A percentile compares a stretch with the other conserved stretches of the same genome.
These are phyloP conservation scores for Leishmania arabica DNA, from an alignment of 208 protist species.

Conservation along the genomic window DNA sequence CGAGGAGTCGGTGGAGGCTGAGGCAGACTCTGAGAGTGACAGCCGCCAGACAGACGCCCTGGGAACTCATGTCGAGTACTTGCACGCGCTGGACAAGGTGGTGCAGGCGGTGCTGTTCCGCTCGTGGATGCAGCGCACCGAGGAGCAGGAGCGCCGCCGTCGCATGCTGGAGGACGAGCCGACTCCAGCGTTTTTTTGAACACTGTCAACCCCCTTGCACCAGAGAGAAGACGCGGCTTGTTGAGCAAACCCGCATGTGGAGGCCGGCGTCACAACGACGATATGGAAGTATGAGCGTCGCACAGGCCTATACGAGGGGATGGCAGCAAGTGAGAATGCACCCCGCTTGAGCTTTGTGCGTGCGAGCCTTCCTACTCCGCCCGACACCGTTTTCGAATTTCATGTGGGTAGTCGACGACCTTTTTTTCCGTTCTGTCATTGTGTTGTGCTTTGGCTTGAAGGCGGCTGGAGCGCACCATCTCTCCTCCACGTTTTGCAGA, in stretches of 20 bases:
- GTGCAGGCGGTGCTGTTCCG: slow-evolving; percentile 71
- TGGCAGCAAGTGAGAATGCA: neutral
- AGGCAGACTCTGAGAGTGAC: slow-evolving; percentile 14
- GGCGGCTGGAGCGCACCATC: neutral
- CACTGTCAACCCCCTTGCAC: neutral
- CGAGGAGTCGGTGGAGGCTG: slow-evolving; percentile 18
- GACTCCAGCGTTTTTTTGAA: slow-evolving; percentile 34
- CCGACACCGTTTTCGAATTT: neutral
- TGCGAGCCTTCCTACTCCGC: neutral
- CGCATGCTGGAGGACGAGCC: slow-evolving; percentile 66
- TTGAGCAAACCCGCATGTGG: neutral
- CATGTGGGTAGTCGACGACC: neutral
- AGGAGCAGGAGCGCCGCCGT: slow-evolving; percentile 55
- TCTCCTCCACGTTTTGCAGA: neutral
- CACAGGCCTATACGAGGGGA: neutral
- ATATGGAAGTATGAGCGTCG: neutral
- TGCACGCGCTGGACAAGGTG: slow-evolving; percentile 77
- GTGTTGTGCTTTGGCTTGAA: neutral
- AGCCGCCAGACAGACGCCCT: slow-evolving; percentile 15
- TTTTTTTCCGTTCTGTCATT: neutral
- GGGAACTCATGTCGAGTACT: slow-evolving; percentile 50
- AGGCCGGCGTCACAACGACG: neutral
- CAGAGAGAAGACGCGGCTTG: neutral
- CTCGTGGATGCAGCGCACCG: slow-evolving; percentile 53
- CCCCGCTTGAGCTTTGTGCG: neutral